phyloP scores from a whole-genome alignment of 192 early-diverging fungal species.

The Thamnidium elegans region DNA sequence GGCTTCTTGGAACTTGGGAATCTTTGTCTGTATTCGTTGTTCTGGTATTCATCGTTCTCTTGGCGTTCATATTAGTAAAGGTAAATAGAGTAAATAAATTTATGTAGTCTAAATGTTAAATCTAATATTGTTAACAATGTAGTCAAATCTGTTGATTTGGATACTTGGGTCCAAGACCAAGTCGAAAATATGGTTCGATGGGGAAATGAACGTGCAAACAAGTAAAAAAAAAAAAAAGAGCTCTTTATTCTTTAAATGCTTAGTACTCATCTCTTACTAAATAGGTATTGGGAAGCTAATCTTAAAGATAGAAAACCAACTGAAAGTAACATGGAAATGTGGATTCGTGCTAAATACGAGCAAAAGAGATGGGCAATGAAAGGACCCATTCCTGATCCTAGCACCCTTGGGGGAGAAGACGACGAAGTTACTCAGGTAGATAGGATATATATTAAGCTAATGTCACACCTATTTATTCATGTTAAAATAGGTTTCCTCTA shows the following conservation, averaged over 20 bases:
- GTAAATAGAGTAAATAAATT: conserved; percentile 33
- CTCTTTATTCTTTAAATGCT: neutral
- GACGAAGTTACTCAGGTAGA: conserved; percentile 15
- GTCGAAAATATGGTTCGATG: conserved; percentile 75
- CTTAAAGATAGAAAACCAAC: conserved; percentile 42
- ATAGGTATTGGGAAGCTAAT: conserved; percentile 55
- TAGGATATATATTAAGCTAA: conserved; percentile 22
- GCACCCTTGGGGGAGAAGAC: conserved; percentile 42
- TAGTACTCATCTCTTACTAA: neutral
- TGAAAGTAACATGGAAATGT: conserved; percentile 62
- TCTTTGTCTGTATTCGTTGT: conserved; percentile 62
- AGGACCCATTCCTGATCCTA: conserved; percentile 72
- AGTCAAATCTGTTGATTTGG: conserved; percentile 86
- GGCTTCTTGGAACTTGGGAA: conserved; percentile 63
- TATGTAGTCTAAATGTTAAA: neutral
- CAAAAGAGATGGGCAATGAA: conserved; percentile 71
- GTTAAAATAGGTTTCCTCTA: neutral
- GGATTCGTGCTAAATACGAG: conserved; percentile 81
- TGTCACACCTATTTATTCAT: conserved; percentile 12
- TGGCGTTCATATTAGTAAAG: conserved; percentile 84
- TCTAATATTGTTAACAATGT: neutral
- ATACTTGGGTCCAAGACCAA: conserved; percentile 78
- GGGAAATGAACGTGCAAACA: conserved; percentile 71
- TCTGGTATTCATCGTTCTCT: conserved; percentile 78
- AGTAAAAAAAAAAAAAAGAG: conserved; percentile 45